phyloP scores from a whole-genome alignment of 345 rosid species.

The Kernera saxatilis region DNA sequence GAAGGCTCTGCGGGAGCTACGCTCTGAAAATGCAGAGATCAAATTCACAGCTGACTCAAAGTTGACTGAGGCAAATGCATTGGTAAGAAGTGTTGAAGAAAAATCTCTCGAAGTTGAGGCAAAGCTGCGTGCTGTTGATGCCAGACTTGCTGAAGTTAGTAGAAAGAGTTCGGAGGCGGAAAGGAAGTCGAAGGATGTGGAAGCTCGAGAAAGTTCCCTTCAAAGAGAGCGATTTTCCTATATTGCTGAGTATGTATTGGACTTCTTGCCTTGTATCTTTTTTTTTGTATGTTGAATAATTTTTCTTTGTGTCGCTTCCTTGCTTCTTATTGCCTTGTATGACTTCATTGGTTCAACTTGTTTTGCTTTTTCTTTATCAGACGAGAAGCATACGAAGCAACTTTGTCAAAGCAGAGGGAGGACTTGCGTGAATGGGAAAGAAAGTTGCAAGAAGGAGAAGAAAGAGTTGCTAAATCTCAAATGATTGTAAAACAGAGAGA shows the following conservation, averaged over 20 bases:
- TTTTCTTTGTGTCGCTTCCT: background rate
- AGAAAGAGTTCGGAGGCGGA: constrained; percentile 78
- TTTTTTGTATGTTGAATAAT: background rate
- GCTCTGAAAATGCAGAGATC: constrained; percentile 80
- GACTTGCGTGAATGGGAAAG: constrained; percentile 92
- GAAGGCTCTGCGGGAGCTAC: constrained; percentile 79
- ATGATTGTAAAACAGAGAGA: constrained; percentile 81
- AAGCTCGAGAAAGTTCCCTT: constrained; percentile 55
- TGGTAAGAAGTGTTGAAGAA: constrained; percentile 69
- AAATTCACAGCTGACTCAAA: constrained; percentile 91
- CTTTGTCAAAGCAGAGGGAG: constrained; percentile 82
- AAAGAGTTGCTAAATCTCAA: constrained; percentile 43
- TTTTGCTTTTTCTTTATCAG: constrained; percentile 32
- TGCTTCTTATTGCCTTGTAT: background rate
- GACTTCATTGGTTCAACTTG: background rate
- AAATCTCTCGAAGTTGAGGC: constrained; percentile 83
- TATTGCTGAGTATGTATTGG: constrained; percentile 59
- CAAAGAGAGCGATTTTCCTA: constrained; percentile 76
- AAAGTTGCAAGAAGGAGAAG: constrained; percentile 85
- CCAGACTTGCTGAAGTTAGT: constrained; percentile 88
- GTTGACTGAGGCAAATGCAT: constrained; percentile 81
- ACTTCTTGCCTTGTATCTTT: background rate
- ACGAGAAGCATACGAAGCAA: constrained; percentile 62
- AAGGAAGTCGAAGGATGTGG: constrained; percentile 72
- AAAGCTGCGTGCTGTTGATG: constrained; percentile 77